Conservation (phyloP, 441 rosid species). For the Adansonia rubrostipa region DNA sequence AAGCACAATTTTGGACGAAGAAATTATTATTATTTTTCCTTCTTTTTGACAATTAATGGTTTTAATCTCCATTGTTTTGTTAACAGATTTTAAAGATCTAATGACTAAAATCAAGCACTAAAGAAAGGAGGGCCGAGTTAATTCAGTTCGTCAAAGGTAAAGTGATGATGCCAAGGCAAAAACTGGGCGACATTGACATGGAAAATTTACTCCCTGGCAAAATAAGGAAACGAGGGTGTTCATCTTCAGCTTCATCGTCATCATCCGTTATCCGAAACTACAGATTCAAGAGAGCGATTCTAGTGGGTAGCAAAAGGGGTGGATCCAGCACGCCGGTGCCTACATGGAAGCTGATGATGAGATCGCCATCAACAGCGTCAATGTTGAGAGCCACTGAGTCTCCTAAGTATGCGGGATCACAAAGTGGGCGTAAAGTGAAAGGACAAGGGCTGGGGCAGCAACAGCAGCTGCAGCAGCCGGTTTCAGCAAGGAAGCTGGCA, state of each 20-base stretch:
- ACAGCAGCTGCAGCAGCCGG: constrained; percentile 56
- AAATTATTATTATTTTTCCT: background rate
- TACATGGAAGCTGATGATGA: constrained; percentile 75
- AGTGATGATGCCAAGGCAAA: constrained; percentile 67
- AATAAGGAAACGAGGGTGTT: constrained; percentile 90
- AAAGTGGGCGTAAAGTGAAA: constrained; percentile 45
- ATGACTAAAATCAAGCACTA: background rate
- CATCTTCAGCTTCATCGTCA: constrained; percentile 89
- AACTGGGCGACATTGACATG: constrained; percentile 37
- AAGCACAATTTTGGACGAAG: too few relatives aligned
- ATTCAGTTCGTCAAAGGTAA: background rate
- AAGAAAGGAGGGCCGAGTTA: background rate
- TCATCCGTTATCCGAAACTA: constrained; percentile 79
- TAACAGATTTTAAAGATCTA: constrained; percentile 39
- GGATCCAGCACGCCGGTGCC: constrained; percentile 94
- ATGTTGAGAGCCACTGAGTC: constrained; percentile 55
- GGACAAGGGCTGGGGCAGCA: constrained; percentile 23
- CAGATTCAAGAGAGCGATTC: constrained; percentile 82
- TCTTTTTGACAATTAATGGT: constrained; percentile 3
- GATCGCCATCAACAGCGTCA: constrained; percentile 63
- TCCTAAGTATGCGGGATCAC: constrained; percentile 56
- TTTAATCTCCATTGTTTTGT: background rate
- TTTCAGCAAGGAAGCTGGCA: constrained; percentile 93
- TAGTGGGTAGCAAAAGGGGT: constrained; percentile 79
- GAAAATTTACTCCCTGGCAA: constrained; percentile 73